Evolutionary conservation across 352 stramenopile species (phyloP), one percentile per base, ranked within the genome.

Genomic region (Pythium chondricola): DNA sequence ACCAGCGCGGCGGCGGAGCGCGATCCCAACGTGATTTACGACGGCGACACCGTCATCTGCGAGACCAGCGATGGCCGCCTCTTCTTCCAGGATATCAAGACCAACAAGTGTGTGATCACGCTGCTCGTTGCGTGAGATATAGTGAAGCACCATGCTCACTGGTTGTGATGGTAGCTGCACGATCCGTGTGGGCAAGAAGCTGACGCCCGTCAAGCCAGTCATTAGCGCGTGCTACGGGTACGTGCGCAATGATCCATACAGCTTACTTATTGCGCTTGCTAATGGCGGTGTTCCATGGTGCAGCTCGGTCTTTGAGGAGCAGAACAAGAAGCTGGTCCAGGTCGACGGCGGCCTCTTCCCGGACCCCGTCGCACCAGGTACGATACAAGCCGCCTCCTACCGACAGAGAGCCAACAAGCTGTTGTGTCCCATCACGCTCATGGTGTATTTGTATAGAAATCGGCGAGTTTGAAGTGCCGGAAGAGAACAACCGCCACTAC

Each of bases 31-130:
- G 61, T 88, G 51, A 93, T 93, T 50, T 84, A 88, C 63, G 82
- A 91, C 39, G 79, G 79, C 49, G 82, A 93, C 61, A 91, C 82
- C 1, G 79, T 93, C 17, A 88, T 93, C 56, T 93, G 82, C 53
- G 71, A 93, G 59, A 91, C 79, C 8, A 91, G 79, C 48, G 82
- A 93, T 26, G 79, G 75, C 8, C 74, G 82, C 27, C 80, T 90
- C 63, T 93, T 93, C 67, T 93, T 93, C 60, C 77, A 90, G 58
- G 57, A 68, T 41, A 65, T 88, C 57, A 72, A 70, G 21, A 76
- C 73, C 53, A 74, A 85, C 62, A 73, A 83, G 79, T 88, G 47
- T 40, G 75, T 58, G 33, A 35, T 29, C 1, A n/a, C n/a, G n/a
- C n/a, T n/a, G n/a, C n/a, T n/a, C n/a, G n/a, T n/a, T n/a, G n/a